A percentile compares a stretch with the other conserved stretches of the same genome.
These are phyloP conservation scores for Eragrostis nindensis DNA, from an alignment of 176 grass and related monocot species.

Conservation along the genomic window DNA sequence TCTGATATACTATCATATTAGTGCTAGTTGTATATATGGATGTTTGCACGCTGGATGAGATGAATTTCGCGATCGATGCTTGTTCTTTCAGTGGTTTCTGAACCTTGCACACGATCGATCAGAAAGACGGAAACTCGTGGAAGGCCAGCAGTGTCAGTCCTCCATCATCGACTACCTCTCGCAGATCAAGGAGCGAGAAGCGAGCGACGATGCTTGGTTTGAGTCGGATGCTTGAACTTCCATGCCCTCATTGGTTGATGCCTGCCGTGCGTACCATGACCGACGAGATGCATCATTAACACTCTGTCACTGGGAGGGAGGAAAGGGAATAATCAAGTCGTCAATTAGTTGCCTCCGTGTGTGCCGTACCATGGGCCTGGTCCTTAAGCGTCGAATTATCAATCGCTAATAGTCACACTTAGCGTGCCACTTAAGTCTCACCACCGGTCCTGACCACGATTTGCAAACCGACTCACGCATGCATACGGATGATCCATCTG, in stretches of 20 bases:
- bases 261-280: neutral
- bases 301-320: neutral
- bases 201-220: neutral
- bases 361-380: neutral
- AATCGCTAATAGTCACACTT: neutral
- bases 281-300: neutral
- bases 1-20: too few species aligned
- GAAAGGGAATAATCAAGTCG: neutral
- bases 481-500: neutral
- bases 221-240: neutral
- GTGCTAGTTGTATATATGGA: too few species aligned
- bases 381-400: neutral
- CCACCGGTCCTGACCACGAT: slow-evolving; percentile 4
- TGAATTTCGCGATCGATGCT: too few species aligned
- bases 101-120: too few species aligned
- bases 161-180: too few species aligned
- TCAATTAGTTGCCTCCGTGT: neutral
- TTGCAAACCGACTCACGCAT: slow-evolving; percentile 18
- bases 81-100: neutral
- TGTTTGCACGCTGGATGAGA: too few species aligned
- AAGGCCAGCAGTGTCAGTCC: neutral
- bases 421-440: slow-evolving; percentile 23
- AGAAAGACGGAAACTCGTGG: too few species aligned
- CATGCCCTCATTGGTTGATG: neutral
- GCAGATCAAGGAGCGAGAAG: too few species aligned